These are phyloP conservation scores for Annona squamosa DNA, from an alignment of 164 flowering plant species.

Conservation along the genomic window DNA sequence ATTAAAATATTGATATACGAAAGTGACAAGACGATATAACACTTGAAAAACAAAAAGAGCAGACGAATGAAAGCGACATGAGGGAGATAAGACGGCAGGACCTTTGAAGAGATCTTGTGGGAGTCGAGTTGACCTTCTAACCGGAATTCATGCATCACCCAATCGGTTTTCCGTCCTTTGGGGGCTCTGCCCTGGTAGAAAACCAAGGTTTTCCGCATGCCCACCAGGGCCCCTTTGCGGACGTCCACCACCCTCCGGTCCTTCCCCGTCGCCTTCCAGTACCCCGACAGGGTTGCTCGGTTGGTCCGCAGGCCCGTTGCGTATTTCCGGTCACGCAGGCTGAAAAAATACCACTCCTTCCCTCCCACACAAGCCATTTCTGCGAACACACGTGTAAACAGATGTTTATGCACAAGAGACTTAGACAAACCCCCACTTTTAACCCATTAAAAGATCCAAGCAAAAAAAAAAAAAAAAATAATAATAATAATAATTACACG, in stretches of 20 bases:
- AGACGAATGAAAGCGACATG: neutral
- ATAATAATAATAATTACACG: too few species aligned
- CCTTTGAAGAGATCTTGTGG: slow-evolving; percentile 38
- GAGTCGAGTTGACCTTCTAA: slow-evolving; percentile 51
- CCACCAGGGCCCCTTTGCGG: slow-evolving; percentile 42
- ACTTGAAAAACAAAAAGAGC: neutral
- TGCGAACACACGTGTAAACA: slow-evolving; percentile 6
- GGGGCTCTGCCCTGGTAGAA: slow-evolving; percentile 80
- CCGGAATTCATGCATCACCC: slow-evolving; percentile 91
- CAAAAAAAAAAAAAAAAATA: too few species aligned
- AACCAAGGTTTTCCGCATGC: slow-evolving; percentile 82
- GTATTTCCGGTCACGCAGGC: slow-evolving; percentile 58
- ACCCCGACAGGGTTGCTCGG: slow-evolving; percentile 63
- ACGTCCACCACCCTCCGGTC: slow-evolving; percentile 35
- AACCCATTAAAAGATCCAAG: too few species aligned
- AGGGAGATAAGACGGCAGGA: neutral
- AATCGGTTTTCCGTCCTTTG: slow-evolving; percentile 57
- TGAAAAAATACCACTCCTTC: slow-evolving; percentile 75
- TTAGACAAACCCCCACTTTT: too few species aligned
- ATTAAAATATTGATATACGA: neutral
- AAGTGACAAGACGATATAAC: neutral
- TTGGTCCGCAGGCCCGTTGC: slow-evolving; percentile 69
- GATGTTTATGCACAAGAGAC: too few species aligned
- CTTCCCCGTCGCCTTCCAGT: slow-evolving; percentile 89
- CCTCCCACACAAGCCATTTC: slow-evolving; percentile 67